Evolutionary conservation across 495 filamentous ascomycete genomes (phyloP).

Genomic region (Oleoguttula mirabilis): DNA sequence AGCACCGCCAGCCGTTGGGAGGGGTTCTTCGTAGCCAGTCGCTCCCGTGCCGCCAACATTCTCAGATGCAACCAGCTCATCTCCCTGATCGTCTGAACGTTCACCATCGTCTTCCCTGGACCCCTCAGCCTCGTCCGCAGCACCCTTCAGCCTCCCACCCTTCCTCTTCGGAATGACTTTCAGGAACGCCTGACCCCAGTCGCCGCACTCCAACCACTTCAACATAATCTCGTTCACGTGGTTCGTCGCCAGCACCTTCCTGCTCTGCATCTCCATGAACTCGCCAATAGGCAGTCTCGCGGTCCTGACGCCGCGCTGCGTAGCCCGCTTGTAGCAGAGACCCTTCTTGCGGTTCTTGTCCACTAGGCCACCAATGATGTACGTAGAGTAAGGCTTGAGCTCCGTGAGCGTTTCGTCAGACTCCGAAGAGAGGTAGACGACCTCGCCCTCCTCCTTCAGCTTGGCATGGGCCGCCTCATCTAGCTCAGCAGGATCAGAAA

Average conservation of each 20-base stretch:
- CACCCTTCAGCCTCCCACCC: slow-evolving; percentile 47
- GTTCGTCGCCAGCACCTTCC: slow-evolving; percentile 77
- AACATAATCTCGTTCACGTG: slow-evolving; percentile 96
- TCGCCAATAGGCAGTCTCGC: slow-evolving; percentile 87
- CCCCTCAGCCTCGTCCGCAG: slow-evolving; percentile 1
- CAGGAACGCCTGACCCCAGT: slow-evolving; percentile 86
- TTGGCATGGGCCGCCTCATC: slow-evolving; percentile 27
- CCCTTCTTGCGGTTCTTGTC: slow-evolving; percentile 94
- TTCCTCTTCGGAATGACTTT: slow-evolving; percentile 75
- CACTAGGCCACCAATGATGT: slow-evolving; percentile 89
- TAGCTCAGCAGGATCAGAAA: not conserved
- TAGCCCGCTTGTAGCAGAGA: slow-evolving; percentile 74
- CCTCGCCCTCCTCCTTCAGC: slow-evolving; percentile 34
- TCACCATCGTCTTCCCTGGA: not conserved
- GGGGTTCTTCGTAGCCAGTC: too few species aligned
- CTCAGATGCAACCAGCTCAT: too few species aligned
- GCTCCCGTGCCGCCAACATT: too few species aligned
- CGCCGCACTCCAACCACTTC: slow-evolving; percentile 71
- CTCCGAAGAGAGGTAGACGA: slow-evolving; percentile 84
- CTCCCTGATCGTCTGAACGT: too few species aligned
- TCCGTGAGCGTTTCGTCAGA: slow-evolving; percentile 66
- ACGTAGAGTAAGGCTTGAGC: slow-evolving; percentile 72
- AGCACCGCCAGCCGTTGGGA: too few species aligned
- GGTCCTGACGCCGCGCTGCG: slow-evolving; percentile 61
- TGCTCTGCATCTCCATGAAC: slow-evolving; percentile 76